Evolutionary conservation across 2,329 filamentous ascomycete genomes (phyloP).

Genomic region (Blumeria hordei): DNA sequence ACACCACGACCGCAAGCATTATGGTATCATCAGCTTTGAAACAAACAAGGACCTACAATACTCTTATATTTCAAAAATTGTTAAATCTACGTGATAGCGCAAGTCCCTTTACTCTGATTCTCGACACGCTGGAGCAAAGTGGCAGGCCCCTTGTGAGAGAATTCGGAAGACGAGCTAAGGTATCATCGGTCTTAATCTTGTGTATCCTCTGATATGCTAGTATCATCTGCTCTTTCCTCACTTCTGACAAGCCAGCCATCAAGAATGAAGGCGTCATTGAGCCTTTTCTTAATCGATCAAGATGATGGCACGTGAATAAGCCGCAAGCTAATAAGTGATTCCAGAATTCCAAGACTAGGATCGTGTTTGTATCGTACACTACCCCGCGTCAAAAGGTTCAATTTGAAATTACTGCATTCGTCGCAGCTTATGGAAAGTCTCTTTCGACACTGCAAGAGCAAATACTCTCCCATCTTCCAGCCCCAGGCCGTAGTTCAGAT

Average conservation of each 20-base stretch:
- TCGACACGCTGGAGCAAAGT: constrained; percentile 69
- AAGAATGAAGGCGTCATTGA: not conserved
- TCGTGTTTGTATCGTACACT: constrained; percentile 58
- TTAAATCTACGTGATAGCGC: constrained; percentile 54
- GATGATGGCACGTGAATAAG: too few relatives aligned
- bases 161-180: constrained; percentile 53
- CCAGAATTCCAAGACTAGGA: constrained; percentile 38
- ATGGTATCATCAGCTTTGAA: constrained; percentile 18
- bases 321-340: not conserved
- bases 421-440: constrained; percentile 36
- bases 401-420: constrained; percentile 39
- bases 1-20: too few relatives aligned
- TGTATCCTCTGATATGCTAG: not conserved
- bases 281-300: not conserved
- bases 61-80: constrained; percentile 62
- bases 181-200: constrained; percentile 3
- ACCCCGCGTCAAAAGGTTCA: constrained; percentile 29
- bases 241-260: too few relatives aligned
- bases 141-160: constrained; percentile 46
- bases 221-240: not conserved
- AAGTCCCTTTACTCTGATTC: constrained; percentile 65
- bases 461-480: constrained; percentile 24
- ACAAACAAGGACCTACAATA: constrained; percentile 61
- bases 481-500: constrained; percentile 3
- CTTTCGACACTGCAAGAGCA: constrained; percentile 32